phyloP scores from a whole-genome alignment of 1,284 basidiomycete species.

The Sutorius eximius region DNA sequence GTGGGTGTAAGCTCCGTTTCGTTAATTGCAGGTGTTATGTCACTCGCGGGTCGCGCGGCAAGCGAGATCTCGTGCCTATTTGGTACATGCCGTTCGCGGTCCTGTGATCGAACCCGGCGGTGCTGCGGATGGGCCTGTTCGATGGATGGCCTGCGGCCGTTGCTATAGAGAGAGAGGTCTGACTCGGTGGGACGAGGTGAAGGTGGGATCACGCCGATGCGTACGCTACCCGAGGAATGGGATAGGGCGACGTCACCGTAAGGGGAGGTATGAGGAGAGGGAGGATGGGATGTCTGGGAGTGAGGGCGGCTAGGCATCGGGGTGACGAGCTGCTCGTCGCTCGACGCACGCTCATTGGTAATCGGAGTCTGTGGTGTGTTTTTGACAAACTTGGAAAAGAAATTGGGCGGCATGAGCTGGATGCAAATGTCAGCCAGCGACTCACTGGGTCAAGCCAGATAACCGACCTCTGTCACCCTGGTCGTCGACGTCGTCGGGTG shows the following conservation, averaged over 20 bases:
- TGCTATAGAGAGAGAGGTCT: conserved; percentile 13
- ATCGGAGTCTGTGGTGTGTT: conserved; percentile 19
- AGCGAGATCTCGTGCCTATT: conserved; percentile 36
- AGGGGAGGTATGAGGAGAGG: conserved; percentile 13
- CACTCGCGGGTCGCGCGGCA: conserved; percentile 32
- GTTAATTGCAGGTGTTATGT: conserved; percentile 19
- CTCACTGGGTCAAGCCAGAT: neutral
- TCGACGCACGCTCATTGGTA: neutral
- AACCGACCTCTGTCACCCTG: conserved; percentile 5
- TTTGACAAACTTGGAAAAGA: conserved; percentile 52
- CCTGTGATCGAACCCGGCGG: conserved; percentile 33
- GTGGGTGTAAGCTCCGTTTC: conserved; percentile 34
- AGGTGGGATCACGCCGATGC: conserved; percentile 33
- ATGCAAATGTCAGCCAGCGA: neutral
- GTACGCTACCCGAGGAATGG: conserved; percentile 30
- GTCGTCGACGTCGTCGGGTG: neutral
- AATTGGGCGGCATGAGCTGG: conserved; percentile 46
- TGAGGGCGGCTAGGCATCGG: conserved; percentile 14
- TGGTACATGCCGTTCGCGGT: conserved; percentile 27
- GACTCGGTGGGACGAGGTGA: conserved; percentile 24
- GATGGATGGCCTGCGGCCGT: conserved; percentile 9
- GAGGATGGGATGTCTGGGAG: conserved; percentile 31
- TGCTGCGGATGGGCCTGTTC: conserved; percentile 30
- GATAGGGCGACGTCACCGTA: conserved; percentile 20
- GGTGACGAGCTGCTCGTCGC: conserved; percentile 1